Conservation (phyloP, 1,284 basidiomycete species). For the Phylloporus sp. region DNA sequence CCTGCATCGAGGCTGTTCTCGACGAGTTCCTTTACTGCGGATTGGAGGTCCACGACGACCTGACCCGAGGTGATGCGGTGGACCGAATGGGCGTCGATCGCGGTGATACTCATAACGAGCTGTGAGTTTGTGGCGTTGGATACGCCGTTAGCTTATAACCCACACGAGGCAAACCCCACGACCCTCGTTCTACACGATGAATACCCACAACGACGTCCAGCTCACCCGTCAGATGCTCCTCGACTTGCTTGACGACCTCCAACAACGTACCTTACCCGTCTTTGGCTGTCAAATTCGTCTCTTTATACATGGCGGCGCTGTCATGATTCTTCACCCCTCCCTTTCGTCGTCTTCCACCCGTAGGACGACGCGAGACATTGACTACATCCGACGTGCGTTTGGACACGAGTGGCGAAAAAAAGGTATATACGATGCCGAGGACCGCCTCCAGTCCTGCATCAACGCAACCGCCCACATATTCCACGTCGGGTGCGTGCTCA, state of each 20-base stretch:
- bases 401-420: constrained; percentile 52
- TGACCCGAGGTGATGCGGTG: constrained; percentile 82
- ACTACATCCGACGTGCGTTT: constrained; percentile 65
- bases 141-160: background rate
- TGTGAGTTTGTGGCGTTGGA: background rate
- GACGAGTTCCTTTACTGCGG: constrained; percentile 94
- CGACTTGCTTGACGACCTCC: constrained; percentile 52
- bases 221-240: constrained; percentile 43
- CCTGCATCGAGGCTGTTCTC: constrained; percentile 97
- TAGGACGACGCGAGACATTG: constrained; percentile 62
- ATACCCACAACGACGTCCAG: constrained; percentile 42
- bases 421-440: constrained; percentile 53
- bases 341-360: constrained; percentile 47
- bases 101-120: constrained; percentile 40
- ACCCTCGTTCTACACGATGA: constrained; percentile 19
- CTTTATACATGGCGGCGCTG: constrained; percentile 69
- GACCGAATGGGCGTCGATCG: constrained; percentile 79
- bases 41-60: constrained; percentile 93
- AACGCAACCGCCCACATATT: constrained; percentile 53
- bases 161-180: constrained; percentile 14
- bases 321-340: constrained; percentile 63
- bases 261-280: constrained; percentile 43
- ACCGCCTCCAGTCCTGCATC: constrained; percentile 59
- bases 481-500: constrained; percentile 45
- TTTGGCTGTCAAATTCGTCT: constrained; percentile 57